Evolutionary conservation across 2,329 filamentous ascomycete species (phyloP).

Genomic region (Fusarium chuoi): DNA sequence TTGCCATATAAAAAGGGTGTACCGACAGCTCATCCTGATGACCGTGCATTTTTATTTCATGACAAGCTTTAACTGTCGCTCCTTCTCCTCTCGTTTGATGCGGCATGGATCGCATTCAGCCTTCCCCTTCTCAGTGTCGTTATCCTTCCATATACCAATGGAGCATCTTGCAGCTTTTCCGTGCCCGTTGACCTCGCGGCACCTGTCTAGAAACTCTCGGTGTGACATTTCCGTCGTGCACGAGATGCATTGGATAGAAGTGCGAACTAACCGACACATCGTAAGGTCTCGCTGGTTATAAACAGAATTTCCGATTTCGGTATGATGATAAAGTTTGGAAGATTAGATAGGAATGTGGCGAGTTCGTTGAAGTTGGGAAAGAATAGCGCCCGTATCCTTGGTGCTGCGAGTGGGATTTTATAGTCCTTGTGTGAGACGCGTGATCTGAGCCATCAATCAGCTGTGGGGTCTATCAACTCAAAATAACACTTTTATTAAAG

Average conservation of each 20-base stretch:
- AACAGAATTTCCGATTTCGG: rapidly evolving
- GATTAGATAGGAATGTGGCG: rapidly evolving
- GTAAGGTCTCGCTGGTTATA: rapidly evolving
- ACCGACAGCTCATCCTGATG: too few species aligned
- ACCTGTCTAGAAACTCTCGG: background rate
- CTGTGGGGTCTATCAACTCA: too few species aligned
- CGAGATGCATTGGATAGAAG: background rate
- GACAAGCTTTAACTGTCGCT: background rate
- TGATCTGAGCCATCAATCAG: too few species aligned
- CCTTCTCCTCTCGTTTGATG: background rate
- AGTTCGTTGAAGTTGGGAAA: background rate
- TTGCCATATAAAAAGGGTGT: rapidly evolving
- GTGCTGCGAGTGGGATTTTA: rapidly evolving
- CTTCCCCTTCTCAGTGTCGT: rapidly evolving
- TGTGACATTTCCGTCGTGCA: background rate
- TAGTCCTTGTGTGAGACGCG: background rate
- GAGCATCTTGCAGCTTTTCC: background rate
- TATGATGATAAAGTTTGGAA: rapidly evolving
- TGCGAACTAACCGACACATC: background rate
- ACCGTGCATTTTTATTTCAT: rapidly evolving
- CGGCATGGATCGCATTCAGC: background rate
- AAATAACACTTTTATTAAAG: too few species aligned
- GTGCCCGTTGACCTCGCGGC: background rate
- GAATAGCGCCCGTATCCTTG: rapidly evolving
- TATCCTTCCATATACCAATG: background rate